phyloP scores from a whole-genome alignment of 352 stramenopile genomes.

The Phytophthora aleatoria region DNA sequence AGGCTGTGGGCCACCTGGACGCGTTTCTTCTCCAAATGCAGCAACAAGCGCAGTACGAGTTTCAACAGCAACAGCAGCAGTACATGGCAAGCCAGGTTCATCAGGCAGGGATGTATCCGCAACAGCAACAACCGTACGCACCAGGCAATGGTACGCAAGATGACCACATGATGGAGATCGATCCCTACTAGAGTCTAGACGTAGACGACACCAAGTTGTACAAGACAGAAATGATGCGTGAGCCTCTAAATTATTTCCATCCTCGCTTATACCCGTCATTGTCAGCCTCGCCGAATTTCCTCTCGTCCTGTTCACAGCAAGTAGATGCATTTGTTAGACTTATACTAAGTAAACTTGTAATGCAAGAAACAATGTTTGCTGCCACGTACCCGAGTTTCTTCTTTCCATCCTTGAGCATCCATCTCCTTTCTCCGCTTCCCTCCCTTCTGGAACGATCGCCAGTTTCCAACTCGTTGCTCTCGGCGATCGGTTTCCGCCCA shows the following conservation, averaged over 20 bases:
- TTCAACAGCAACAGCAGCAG: conserved; percentile 51
- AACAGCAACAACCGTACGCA: conserved; percentile 28
- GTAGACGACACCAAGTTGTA: neutral
- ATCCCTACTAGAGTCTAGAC: conserved; percentile 36
- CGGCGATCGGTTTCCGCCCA: conserved; percentile 81
- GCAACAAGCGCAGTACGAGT: conserved; percentile 45
- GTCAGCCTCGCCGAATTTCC: conserved; percentile 67
- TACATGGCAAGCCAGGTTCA: conserved; percentile 44
- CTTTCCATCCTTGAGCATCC: conserved; percentile 62
- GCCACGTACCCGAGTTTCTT: conserved; percentile 60
- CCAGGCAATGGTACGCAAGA: conserved; percentile 27
- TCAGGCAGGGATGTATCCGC: conserved; percentile 22
- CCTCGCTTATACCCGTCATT: conserved; percentile 80
- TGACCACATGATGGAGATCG: conserved; percentile 69
- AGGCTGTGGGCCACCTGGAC: conserved; percentile 65
- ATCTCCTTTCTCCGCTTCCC: conserved; percentile 71
- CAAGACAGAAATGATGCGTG: conserved; percentile 5
- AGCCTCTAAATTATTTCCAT: conserved; percentile 73
- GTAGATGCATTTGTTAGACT: conserved; percentile 9
- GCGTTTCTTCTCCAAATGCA: conserved; percentile 67
- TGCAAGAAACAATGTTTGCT: neutral
- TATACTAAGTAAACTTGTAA: too few relatives aligned
- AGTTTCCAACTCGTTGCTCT: conserved; percentile 81
- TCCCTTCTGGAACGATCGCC: conserved; percentile 78
- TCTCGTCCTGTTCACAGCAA: conserved; percentile 45